Conservation (phyloP, 1,284 basidiomycete species). For the Nidula niveotomentosa region DNA sequence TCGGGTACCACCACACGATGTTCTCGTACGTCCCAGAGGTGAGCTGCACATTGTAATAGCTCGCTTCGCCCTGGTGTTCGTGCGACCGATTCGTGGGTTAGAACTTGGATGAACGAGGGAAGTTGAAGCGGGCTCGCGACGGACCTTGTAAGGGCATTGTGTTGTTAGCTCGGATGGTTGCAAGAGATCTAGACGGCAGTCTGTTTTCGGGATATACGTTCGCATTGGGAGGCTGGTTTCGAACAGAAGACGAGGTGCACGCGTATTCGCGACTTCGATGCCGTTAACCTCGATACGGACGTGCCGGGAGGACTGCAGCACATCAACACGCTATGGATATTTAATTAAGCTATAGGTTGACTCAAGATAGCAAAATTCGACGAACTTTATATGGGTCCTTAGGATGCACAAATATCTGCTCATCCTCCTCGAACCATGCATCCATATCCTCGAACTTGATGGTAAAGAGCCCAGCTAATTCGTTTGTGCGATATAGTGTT, state of each 20-base stretch:
- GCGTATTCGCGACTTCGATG: conserved; percentile 60
- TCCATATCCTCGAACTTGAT: conserved; percentile 52
- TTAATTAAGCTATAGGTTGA: not conserved
- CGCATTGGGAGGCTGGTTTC: conserved; percentile 58
- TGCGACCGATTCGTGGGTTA: too few relatives aligned
- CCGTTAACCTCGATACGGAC: conserved; percentile 61
- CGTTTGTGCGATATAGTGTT: conserved; percentile 38
- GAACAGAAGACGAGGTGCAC: conserved; percentile 50
- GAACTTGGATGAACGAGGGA: not conserved
- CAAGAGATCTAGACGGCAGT: conserved; percentile 52
- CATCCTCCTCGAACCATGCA: conserved; percentile 70
- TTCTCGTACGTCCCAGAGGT: conserved; percentile 46
- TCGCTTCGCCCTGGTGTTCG: conserved; percentile 50
- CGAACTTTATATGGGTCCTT: conserved; percentile 69
- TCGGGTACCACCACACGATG: conserved; percentile 64
- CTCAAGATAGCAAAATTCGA: not conserved
- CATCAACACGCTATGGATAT: conserved; percentile 49
- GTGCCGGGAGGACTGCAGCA: conserved; percentile 58
- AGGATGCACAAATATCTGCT: conserved; percentile 58
- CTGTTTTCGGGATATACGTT: conserved; percentile 61
- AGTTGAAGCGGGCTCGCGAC: conserved; percentile 1
- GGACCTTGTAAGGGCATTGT: conserved; percentile 65
- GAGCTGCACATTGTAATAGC: conserved; percentile 53
- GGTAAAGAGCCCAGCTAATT: conserved; percentile 46
- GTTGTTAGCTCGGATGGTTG: conserved; percentile 43